phyloP scores from a whole-genome alignment of 75 land plant genomes.

The Isoetes taiwanensis region DNA sequence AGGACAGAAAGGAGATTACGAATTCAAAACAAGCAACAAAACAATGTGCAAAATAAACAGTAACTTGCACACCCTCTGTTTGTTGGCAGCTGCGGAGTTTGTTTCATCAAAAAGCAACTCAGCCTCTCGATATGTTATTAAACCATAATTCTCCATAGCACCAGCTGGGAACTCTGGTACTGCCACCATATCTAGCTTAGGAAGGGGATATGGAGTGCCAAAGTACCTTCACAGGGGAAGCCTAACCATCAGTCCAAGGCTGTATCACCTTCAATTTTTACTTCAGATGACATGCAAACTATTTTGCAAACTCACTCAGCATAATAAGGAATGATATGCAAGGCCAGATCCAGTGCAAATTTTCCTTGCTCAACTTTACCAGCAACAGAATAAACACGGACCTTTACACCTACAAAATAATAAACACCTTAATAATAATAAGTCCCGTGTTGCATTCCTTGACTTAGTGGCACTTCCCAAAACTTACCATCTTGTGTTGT shows the following conservation, averaged over 20 bases:
- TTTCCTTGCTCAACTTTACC: conserved; percentile 80
- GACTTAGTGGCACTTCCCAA: too few relatives aligned
- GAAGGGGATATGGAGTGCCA: conserved; percentile 67
- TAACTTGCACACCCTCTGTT: conserved; percentile 95
- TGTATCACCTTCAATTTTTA: too few relatives aligned
- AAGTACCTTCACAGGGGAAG: conserved; percentile 70
- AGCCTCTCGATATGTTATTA: conserved; percentile 90
- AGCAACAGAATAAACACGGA: conserved; percentile 77
- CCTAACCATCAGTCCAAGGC: too few relatives aligned
- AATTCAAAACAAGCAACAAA: neutral
- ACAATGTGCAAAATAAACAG: neutral
- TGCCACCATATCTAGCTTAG: conserved; percentile 93
- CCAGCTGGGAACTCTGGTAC: conserved; percentile 98
- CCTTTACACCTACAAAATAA: conserved; percentile 40
- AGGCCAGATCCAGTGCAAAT: conserved; percentile 82
- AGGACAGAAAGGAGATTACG: neutral
- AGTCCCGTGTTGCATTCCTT: too few relatives aligned
- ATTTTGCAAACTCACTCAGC: conserved; percentile 42
- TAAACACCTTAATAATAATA: too few relatives aligned
- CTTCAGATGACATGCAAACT: too few relatives aligned
- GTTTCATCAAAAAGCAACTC: conserved; percentile 87
- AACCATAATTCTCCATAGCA: conserved; percentile 98
- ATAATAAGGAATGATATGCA: conserved; percentile 64
- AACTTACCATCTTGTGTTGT: conserved; percentile 56
- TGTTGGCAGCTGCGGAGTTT: conserved; percentile 81